Conservation (phyloP, 169 alveolate genomes). For the Besnoitia besnoiti region DNA sequence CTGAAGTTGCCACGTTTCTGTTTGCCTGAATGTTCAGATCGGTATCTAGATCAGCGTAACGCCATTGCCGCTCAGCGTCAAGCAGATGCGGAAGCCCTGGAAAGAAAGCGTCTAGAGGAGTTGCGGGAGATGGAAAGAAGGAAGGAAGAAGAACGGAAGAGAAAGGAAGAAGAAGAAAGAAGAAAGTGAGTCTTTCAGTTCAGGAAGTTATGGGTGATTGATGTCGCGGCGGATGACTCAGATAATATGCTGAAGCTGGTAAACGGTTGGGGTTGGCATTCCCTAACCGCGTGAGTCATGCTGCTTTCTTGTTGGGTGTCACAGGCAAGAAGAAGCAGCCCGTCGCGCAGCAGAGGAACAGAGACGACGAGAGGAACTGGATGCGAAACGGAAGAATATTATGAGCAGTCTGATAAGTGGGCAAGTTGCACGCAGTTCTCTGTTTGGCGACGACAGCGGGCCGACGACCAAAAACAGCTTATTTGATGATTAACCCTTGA, state of each 20-base stretch:
- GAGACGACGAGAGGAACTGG: slow-evolving; percentile 18
- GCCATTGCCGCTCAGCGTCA: not conserved
- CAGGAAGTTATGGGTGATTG: not conserved
- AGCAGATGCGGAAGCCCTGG: slow-evolving; percentile 31
- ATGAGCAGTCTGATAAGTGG: slow-evolving; percentile 13
- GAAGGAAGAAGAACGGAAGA: slow-evolving; percentile 14
- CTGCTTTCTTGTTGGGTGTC: not conserved
- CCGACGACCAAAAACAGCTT: not conserved
- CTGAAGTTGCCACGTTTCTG: not conserved
- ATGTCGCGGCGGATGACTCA: not conserved
- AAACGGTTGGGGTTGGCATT: not conserved
- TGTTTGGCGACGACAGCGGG: slow-evolving; percentile 34
- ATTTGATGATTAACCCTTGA: slow-evolving; percentile 5
- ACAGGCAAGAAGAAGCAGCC: slow-evolving; percentile 33
- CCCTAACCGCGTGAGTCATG: not conserved
- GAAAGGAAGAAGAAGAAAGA: slow-evolving; percentile 36
- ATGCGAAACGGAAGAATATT: slow-evolving; percentile 23
- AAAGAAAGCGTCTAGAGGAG: slow-evolving; percentile 26
- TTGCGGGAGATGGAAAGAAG: not conserved
- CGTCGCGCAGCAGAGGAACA: slow-evolving; percentile 40
- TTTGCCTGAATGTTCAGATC: not conserved
- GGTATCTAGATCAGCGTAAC: not conserved
- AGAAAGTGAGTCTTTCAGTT: not conserved
- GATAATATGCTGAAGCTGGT: not conserved
- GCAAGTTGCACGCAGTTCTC: not conserved